Base-by-base conservation (phyloP, 2,329 filamentous ascomycete genomes). In the Trichoderma sp. region DNA sequence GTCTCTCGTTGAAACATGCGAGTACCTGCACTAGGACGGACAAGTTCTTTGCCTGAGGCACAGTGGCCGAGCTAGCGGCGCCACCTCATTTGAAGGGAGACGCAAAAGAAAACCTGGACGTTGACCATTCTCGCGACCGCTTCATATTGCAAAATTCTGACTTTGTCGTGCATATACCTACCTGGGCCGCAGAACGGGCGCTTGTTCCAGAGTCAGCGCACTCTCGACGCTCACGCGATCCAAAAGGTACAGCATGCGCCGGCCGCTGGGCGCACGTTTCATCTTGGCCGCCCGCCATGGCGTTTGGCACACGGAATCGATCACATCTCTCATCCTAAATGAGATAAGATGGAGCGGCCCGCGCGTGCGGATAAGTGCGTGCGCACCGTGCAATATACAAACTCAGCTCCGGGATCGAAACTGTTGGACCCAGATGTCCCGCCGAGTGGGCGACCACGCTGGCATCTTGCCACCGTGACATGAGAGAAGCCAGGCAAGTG, bases 351-450 rank as follows among this genome's bases (percentile, higher is more conserved):
- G 56, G 56, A 61, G 56, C 65, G 68, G 68, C 56, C 68, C 56
- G 68, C 68, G 64, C 56, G 68, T 69, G 68, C 56, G 68, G 28
- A 10, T 67, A 61, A 59, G 21, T 58, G 43, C 56, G 26, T 56
- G 28, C 46, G 30, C 63, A 69, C 68, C 67, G 68, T 69, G 68
- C 68, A 18, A 60, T 65, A 39, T 69, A 69, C 68, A 69, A 54
- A 39, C 63, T 37, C 68, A 67, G 59, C 61, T 69, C 68, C 68
- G 61, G 68, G 68, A 69, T 69, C 68, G 60, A 59, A 59, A 69
- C 61, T 32, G 8, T 24, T 67, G 63, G 63, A 39, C 59, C 68
- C 55, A 63, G 63, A 58, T 30, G 43, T 51, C 52, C 63, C 63
- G 37, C 63, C 28, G 1, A 37, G 51, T 30, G 63, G 39, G 21